phyloP scores from a whole-genome alignment of 345 rosid species.

The Eucalyptus paniculata region DNA sequence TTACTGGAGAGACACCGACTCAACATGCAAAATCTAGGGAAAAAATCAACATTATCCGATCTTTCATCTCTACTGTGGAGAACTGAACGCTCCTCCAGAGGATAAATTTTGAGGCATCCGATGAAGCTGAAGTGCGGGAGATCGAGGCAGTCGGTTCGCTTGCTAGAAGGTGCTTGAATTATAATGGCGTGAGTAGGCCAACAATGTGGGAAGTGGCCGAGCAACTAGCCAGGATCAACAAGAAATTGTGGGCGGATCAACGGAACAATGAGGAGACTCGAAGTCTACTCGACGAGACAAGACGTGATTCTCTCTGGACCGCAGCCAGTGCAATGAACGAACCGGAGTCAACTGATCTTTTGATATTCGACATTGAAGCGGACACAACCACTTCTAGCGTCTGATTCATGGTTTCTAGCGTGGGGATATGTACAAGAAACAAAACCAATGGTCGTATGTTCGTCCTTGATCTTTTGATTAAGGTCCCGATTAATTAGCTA shows the following conservation, averaged over 20 bases:
- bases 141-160: not conserved
- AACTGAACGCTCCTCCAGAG: not conserved
- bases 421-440: not conserved
- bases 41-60: not conserved
- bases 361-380: not conserved
- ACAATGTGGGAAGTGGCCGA: not conserved
- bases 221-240: not conserved
- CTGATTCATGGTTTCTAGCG: not conserved
- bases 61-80: not conserved
- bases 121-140: not conserved
- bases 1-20: rapidly evolving
- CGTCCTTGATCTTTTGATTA: not conserved
- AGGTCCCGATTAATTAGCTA: not conserved
- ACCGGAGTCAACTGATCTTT: not conserved
- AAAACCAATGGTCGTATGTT: not conserved
- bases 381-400: not conserved
- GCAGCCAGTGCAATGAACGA: rapidly evolving
- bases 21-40: not conserved
- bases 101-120: not conserved
- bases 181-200: not conserved
- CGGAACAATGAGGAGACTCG: not conserved
- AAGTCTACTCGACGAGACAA: not conserved
- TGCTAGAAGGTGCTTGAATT: not conserved
- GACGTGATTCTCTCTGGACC: not conserved
- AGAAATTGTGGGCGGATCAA: not conserved